Conservation (phyloP, 768 basidiomycete species). For the Hydnum rufescens region DNA sequence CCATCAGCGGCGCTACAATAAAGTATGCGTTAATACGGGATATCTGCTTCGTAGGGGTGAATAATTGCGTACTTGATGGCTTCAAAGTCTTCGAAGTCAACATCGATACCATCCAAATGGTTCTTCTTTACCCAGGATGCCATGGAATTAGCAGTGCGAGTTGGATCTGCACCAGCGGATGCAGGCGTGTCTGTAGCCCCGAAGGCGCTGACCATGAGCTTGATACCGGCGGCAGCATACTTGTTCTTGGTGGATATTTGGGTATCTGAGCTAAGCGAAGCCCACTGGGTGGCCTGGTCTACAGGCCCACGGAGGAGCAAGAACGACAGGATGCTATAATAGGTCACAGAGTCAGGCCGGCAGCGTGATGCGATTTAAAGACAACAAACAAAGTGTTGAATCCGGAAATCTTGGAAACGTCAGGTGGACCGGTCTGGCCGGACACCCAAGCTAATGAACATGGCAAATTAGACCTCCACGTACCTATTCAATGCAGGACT, state of each 20-base stretch:
- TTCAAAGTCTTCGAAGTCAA: conserved; percentile 10
- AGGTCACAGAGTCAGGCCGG: neutral
- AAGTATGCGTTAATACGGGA: neutral
- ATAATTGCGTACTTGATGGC: neutral
- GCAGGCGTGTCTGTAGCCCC: conserved; percentile 2
- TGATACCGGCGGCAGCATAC: conserved; percentile 4
- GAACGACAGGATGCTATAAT: conserved; percentile 3
- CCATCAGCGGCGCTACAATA: neutral
- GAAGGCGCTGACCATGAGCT: conserved; percentile 4
- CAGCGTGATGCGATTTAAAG: neutral
- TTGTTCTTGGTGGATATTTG: conserved; percentile 1
- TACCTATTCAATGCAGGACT: neutral
- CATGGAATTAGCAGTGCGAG: neutral
- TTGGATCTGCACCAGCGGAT: neutral
- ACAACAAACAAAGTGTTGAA: neutral
- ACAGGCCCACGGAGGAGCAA: conserved; percentile 2
- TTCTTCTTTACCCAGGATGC: conserved; percentile 6
- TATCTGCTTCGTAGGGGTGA: neutral
- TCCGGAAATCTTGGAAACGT: neutral
- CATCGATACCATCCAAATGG: conserved; percentile 8
- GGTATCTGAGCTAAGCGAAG: neutral
- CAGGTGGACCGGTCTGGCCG: neutral
- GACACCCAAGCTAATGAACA: neutral
- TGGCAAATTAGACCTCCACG: neutral
- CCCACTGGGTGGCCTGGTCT: conserved; percentile 5